These are phyloP conservation scores for Penicillium psychrofluorescens DNA, from an alignment of 495 filamentous ascomycete species.

Conservation along the genomic window DNA sequence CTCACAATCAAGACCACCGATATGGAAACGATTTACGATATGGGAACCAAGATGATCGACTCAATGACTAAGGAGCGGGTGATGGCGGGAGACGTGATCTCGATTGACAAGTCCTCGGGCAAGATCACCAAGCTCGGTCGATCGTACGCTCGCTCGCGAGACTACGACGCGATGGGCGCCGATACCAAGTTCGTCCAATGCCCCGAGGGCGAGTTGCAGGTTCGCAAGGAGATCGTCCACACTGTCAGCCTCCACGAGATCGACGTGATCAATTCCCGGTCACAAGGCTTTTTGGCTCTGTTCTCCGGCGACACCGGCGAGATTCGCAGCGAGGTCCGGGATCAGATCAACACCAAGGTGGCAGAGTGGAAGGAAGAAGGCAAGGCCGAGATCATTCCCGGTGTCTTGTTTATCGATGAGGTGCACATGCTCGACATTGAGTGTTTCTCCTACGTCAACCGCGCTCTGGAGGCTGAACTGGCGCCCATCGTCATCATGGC, in stretches of 20 bases:
- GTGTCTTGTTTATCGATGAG: constrained; percentile 97
- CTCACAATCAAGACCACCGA: constrained; percentile 99
- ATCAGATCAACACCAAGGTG: constrained; percentile 98
- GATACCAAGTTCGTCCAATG: constrained; percentile 98
- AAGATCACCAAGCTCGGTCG: constrained; percentile 96
- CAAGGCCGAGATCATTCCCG: constrained; percentile 95
- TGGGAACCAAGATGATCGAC: constrained; percentile 99
- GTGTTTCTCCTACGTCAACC: constrained; percentile 97
- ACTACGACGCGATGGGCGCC: constrained; percentile 98
- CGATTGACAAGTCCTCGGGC: constrained; percentile 94
- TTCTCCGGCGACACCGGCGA: constrained; percentile 98
- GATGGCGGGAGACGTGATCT: constrained; percentile 96
- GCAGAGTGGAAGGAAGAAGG: constrained; percentile 99
- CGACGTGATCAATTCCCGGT: constrained; percentile 97
- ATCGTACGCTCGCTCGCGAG: constrained; percentile 85
- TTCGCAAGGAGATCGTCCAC: constrained; percentile 93
- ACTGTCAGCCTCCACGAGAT: constrained; percentile 97
- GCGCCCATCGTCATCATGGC: constrained; percentile 99
- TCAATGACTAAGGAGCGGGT: constrained; percentile 98
- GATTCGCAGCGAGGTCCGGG: constrained; percentile 91
- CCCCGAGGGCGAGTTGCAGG: constrained; percentile 97
- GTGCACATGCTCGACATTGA: constrained; percentile 99
- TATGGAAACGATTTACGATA: constrained; percentile 99
- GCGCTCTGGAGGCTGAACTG: constrained; percentile 86
- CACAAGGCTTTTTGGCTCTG: constrained; percentile 91